These are phyloP conservation scores for Boletus rufocinnamomeus DNA, from an alignment of 768 basidiomycete species.

Conservation along the genomic window DNA sequence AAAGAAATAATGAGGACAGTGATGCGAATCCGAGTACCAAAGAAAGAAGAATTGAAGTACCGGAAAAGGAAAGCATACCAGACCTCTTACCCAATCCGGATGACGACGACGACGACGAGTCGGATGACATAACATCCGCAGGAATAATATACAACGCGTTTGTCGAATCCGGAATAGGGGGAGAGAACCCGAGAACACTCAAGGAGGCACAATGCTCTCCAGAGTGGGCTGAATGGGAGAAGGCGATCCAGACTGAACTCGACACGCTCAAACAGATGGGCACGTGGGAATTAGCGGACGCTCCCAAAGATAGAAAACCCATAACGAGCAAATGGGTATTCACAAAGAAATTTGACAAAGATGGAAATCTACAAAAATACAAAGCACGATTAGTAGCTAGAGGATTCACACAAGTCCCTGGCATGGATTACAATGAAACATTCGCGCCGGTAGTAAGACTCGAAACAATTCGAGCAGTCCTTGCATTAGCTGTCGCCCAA, in stretches of 20 bases:
- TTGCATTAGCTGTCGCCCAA: neutral
- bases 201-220: no score
- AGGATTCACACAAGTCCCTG: slow-evolving; percentile 40
- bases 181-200: no score
- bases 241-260: neutral
- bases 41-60: no score
- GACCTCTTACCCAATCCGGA: no score
- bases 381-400: slow-evolving; percentile 42
- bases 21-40: no score
- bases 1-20: no score
- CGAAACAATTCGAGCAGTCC: neutral
- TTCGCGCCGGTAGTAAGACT: neutral
- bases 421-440: slow-evolving; percentile 20
- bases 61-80: no score
- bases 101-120: no score
- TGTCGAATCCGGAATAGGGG: no score
- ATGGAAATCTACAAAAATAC: slow-evolving; percentile 11
- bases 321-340: slow-evolving; percentile 36
- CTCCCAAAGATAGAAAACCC: slow-evolving; percentile 25
- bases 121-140: no score
- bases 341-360: neutral
- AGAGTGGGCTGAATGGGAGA: no score
- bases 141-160: no score
- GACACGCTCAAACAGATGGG: neutral
- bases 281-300: slow-evolving; percentile 28